phyloP scores from a whole-genome alignment of 2,329 filamentous ascomycete genomes.

The Clonostachys rosea region DNA sequence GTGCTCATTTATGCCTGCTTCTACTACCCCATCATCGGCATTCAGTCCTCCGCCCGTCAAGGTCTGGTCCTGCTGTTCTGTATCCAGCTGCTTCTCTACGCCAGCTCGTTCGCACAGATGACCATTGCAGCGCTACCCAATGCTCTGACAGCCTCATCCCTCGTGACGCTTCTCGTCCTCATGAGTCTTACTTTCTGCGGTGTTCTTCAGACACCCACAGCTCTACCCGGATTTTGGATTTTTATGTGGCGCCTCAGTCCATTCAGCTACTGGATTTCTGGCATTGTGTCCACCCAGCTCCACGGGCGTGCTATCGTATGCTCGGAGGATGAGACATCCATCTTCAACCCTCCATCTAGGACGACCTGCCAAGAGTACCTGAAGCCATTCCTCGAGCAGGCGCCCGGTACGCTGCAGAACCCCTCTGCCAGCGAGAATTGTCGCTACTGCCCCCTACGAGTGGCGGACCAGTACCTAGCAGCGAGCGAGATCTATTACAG shows the following conservation, averaged over 20 bases:
- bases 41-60: slow-evolving; percentile 48
- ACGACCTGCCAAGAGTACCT: slow-evolving; percentile 65
- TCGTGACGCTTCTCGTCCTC: slow-evolving; percentile 56
- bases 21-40: slow-evolving; percentile 60
- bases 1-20: slow-evolving; percentile 60
- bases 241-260: slow-evolving; percentile 69
- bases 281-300: slow-evolving; percentile 63
- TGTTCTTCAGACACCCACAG: slow-evolving; percentile 53
- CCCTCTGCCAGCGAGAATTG: slow-evolving; percentile 50
- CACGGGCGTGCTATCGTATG: slow-evolving; percentile 49
- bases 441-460: slow-evolving; percentile 60
- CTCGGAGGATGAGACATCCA: slow-evolving; percentile 49
- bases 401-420: slow-evolving; percentile 57
- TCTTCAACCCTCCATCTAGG: slow-evolving; percentile 59
- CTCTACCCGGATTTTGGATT: slow-evolving; percentile 68
- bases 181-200: slow-evolving; percentile 59
- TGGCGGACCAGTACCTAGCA: slow-evolving; percentile 55
- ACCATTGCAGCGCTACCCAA: slow-evolving; percentile 66
- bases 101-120: slow-evolving; percentile 69
- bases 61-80: slow-evolving; percentile 62
- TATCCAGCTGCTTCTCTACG: slow-evolving; percentile 65
- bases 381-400: slow-evolving; percentile 40
- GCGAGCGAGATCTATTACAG: slow-evolving; percentile 39
- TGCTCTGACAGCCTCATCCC: slow-evolving; percentile 60
- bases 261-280: slow-evolving; percentile 65